phyloP scores from a whole-genome alignment of 2,329 filamentous ascomycete species.

The Clarireedia sp. region DNA sequence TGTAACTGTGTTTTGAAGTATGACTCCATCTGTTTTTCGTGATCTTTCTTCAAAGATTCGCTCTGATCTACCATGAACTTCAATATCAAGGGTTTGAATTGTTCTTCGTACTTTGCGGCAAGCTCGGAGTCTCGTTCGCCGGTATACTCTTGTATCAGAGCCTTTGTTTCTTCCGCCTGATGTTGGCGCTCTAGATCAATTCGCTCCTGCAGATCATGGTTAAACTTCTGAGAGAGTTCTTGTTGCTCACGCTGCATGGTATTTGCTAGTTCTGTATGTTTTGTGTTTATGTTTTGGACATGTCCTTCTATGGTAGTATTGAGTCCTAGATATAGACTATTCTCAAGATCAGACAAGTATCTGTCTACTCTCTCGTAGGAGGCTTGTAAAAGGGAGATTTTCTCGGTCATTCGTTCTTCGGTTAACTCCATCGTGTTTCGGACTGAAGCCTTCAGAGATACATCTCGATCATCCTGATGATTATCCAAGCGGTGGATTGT shows the following conservation, averaged over 20 bases:
- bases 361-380: background rate
- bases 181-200: too few relatives aligned
- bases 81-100: background rate
- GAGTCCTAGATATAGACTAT: background rate
- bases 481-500: background rate
- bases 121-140: constrained; percentile 1
- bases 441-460: background rate
- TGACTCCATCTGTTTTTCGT: background rate
- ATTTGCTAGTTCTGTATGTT: background rate
- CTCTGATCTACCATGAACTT: background rate
- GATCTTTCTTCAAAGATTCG: background rate
- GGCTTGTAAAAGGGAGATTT: background rate
- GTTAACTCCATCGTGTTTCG: background rate
- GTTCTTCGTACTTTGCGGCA: constrained; percentile 2
- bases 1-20: background rate
- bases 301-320: background rate
- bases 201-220: background rate
- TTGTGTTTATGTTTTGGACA: background rate
- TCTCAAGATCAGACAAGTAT: background rate
- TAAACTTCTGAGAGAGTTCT: background rate
- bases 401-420: background rate
- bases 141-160: background rate
- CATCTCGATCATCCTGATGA: background rate
- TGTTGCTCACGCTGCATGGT: background rate
- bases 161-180: background rate